phyloP scores from a whole-genome alignment of 805 yeast species.

The Yarrowia divulgata region DNA sequence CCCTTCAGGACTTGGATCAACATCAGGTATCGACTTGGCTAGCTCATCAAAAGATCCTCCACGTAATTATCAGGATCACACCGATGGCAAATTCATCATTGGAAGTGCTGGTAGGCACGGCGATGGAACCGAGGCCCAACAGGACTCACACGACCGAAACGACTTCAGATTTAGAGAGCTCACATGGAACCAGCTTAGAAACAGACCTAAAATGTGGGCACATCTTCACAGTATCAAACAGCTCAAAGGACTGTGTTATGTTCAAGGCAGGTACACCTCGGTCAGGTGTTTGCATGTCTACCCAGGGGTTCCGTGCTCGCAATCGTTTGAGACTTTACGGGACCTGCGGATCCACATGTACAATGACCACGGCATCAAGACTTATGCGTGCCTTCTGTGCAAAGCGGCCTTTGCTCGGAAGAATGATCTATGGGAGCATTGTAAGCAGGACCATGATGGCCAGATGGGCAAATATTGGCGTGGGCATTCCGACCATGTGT shows the following conservation, averaged over 20 bases:
- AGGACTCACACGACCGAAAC: background rate
- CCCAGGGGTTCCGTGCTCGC: background rate
- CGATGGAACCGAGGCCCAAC: background rate
- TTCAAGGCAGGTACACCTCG: background rate
- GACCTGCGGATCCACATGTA: background rate
- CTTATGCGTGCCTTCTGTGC: slow-evolving; percentile 4
- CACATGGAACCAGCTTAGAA: background rate
- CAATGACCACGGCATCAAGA: background rate
- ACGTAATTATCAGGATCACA: too few species aligned
- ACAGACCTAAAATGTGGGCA: background rate
- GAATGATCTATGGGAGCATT: background rate
- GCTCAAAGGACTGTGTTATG: background rate
- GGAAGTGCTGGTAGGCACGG: too few species aligned
- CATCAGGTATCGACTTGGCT: too few species aligned
- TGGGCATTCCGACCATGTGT: background rate
- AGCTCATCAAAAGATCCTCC: too few species aligned
- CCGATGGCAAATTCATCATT: too few species aligned
- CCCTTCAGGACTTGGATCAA: background rate
- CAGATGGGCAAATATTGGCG: background rate
- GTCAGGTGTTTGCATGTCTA: background rate
- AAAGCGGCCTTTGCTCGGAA: background rate
- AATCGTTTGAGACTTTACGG: background rate
- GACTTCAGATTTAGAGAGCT: background rate
- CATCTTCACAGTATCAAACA: background rate
- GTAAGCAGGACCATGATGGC: background rate